phyloP scores from a whole-genome alignment of 23 red algal species.

The Gracilariopsis chorda region DNA sequence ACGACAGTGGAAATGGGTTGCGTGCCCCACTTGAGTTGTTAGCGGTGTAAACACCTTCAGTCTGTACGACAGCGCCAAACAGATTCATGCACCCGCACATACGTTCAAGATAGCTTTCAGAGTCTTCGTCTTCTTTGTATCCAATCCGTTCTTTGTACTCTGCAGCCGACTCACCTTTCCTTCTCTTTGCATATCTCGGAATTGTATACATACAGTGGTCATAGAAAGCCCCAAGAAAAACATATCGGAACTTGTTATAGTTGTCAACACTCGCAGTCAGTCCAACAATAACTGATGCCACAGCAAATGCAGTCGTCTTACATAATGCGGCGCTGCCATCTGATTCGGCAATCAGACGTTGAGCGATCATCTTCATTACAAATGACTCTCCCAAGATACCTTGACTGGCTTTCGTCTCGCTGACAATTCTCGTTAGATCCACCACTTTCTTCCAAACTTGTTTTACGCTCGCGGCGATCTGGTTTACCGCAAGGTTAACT shows the following conservation, averaged over 20 bases:
- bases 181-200: slow-evolving; percentile 47
- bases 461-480: slow-evolving; percentile 67
- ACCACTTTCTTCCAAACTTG: slow-evolving; percentile 58
- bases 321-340: slow-evolving; percentile 36
- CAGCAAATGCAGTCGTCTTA: slow-evolving; percentile 27
- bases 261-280: slow-evolving; percentile 20
- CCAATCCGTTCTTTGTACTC: slow-evolving; percentile 48
- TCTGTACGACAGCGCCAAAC: slow-evolving; percentile 78
- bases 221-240: slow-evolving; percentile 67
- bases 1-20: slow-evolving; percentile 28
- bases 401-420: neutral
- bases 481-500: slow-evolving; percentile 79
- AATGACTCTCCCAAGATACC: neutral
- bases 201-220: slow-evolving; percentile 69
- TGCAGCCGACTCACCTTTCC: slow-evolving; percentile 44
- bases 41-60: neutral
- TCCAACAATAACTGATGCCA: slow-evolving; percentile 54
- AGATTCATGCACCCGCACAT: slow-evolving; percentile 76
- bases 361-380: slow-evolving; percentile 39
- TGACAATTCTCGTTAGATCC: slow-evolving; percentile 29
- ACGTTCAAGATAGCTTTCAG: slow-evolving; percentile 70
- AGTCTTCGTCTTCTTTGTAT: slow-evolving; percentile 56
- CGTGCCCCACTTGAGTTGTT: neutral
- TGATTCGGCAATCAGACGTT: slow-evolving; percentile 55
- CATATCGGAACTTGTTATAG: neutral